These are phyloP conservation scores for Trichoderma harzianum DNA, from an alignment of 2,329 filamentous ascomycete species.

Conservation along the genomic window DNA sequence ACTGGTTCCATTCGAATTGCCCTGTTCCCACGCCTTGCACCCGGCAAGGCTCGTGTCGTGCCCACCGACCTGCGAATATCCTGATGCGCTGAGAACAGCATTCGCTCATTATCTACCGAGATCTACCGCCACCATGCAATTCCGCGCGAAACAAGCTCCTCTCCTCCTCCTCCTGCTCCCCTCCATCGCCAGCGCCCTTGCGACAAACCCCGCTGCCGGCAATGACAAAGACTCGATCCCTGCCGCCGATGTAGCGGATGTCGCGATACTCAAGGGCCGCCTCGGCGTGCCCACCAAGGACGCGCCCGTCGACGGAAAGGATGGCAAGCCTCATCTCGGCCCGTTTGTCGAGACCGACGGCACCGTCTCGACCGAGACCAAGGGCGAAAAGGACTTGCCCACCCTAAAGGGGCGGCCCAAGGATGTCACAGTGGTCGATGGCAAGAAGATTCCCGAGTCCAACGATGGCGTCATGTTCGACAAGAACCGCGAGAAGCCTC, in stretches of 20 bases:
- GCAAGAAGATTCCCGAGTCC: slow-evolving; percentile 58
- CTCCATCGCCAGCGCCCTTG: slow-evolving; percentile 47
- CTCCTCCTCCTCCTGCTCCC: slow-evolving; percentile 60
- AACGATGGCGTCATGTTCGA: slow-evolving; percentile 93
- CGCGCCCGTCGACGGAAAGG: slow-evolving; percentile 85
- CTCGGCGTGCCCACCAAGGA: slow-evolving; percentile 57
- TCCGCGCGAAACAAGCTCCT: slow-evolving; percentile 51
- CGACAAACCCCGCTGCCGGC: slow-evolving; percentile 27
- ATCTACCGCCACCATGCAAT: slow-evolving; percentile 50
- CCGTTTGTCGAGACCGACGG: slow-evolving; percentile 65
- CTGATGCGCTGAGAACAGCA: slow-evolving; percentile 5
- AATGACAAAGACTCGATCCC: slow-evolving; percentile 25
- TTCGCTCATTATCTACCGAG: background rate
- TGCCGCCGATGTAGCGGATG: slow-evolving; percentile 25
- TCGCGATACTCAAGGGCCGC: slow-evolving; percentile 33
- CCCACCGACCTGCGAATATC: background rate
- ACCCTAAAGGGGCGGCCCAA: slow-evolving; percentile 48
- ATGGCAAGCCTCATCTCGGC: slow-evolving; percentile 89
- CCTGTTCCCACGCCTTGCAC: background rate
- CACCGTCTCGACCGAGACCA: slow-evolving; percentile 29
- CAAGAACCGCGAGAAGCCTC: slow-evolving; percentile 68
- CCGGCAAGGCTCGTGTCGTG: background rate
- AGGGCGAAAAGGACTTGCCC: slow-evolving; percentile 38
- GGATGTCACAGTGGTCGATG: slow-evolving; percentile 54
- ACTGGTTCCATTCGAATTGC: background rate